Evolutionary conservation across 1,284 basidiomycete species (phyloP).

Genomic region (Porogramme epimiltina): DNA sequence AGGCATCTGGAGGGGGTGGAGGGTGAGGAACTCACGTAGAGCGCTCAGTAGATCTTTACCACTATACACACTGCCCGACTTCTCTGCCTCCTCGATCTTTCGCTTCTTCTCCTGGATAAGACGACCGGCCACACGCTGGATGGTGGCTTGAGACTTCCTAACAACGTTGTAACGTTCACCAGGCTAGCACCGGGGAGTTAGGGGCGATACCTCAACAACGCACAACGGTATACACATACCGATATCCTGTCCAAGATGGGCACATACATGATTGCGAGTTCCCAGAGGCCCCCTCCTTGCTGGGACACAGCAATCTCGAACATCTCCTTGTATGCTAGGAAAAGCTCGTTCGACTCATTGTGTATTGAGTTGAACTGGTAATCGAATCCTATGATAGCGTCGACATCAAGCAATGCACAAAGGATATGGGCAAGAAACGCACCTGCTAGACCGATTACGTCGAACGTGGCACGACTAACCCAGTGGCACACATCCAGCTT

Average conservation of each 20-base stretch:
- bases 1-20: slow-evolving; percentile 2
- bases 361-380: slow-evolving; percentile 80
- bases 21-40: slow-evolving; percentile 48
- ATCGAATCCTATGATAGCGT: slow-evolving; percentile 59
- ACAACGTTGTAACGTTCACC: slow-evolving; percentile 31
- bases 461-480: slow-evolving; percentile 77
- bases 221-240: slow-evolving; percentile 43
- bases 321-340: slow-evolving; percentile 79
- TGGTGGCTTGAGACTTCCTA: slow-evolving; percentile 57
- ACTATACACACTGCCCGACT: slow-evolving; percentile 45
- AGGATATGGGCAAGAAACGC: slow-evolving; percentile 7
- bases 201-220: background rate
- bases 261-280: slow-evolving; percentile 58
- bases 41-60: slow-evolving; percentile 71
- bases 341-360: slow-evolving; percentile 73
- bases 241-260: slow-evolving; percentile 59
- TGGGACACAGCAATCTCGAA: slow-evolving; percentile 69
- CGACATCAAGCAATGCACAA: background rate
- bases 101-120: slow-evolving; percentile 72
- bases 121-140: slow-evolving; percentile 65
- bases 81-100: slow-evolving; percentile 60
- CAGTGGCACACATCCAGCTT: slow-evolving; percentile 70
- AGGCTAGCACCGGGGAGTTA: no score
- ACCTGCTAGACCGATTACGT: slow-evolving; percentile 81
- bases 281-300: slow-evolving; percentile 45